Evolutionary conservation across 176 grass and related monocot genomes (phyloP).

Genomic region (Cocos nucifera): DNA sequence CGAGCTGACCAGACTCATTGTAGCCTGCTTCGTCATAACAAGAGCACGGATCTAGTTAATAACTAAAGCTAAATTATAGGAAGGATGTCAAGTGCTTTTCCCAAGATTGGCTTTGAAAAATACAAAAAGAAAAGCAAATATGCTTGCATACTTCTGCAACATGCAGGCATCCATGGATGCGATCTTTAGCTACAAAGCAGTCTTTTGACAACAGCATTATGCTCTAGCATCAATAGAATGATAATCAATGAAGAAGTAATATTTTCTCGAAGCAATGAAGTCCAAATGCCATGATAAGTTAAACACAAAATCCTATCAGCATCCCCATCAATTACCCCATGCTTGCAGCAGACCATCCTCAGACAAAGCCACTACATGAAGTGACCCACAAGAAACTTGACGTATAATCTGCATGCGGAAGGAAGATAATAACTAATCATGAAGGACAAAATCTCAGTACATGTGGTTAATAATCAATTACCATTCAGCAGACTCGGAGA

Average conservation of each 20-base stretch:
- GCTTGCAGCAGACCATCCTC: conserved; percentile 81
- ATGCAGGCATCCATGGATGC: too few relatives aligned
- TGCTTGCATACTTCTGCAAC: too few relatives aligned
- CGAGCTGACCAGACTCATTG: conserved; percentile 95
- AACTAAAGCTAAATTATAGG: conserved; percentile 1
- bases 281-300: not conserved
- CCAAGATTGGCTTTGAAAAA: not conserved
- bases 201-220: not conserved
- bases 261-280: too few relatives aligned
- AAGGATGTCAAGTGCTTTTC: conserved; percentile 1
- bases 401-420: conserved; percentile 42
- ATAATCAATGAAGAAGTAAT: too few relatives aligned
- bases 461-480: too few relatives aligned
- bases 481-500: too few relatives aligned
- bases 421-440: not conserved
- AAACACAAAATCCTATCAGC: conserved; percentile 11
- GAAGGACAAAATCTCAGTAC: too few relatives aligned
- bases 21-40: conserved; percentile 87
- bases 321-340: conserved; percentile 63
- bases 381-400: conserved; percentile 85
- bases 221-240: not conserved
- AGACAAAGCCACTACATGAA: conserved; percentile 76
- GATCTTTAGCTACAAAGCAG: not conserved
- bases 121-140: too few relatives aligned
- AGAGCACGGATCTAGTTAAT: conserved; percentile 22